Conservation (phyloP, 441 rosid genomes). For the Sinapis alba region DNA sequence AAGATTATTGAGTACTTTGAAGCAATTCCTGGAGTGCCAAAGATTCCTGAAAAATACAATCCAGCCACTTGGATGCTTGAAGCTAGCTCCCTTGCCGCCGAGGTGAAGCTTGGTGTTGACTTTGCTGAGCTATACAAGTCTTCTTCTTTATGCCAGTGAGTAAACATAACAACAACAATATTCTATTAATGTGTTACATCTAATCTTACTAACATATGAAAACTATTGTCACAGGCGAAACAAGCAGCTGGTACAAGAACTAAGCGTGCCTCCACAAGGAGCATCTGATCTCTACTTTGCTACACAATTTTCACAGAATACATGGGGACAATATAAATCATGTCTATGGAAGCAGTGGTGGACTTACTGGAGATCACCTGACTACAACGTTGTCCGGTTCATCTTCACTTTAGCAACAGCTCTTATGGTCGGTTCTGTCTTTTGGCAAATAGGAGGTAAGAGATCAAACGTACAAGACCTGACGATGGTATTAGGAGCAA, state of each 20-base stretch:
- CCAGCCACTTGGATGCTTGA: slow-evolving; percentile 88
- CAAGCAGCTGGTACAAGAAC: slow-evolving; percentile 37
- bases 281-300: slow-evolving; percentile 47
- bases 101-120: slow-evolving; percentile 60
- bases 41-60: slow-evolving; percentile 65
- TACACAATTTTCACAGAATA: slow-evolving; percentile 48
- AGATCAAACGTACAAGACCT: slow-evolving; percentile 60
- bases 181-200: background rate
- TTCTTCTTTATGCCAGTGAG: slow-evolving; percentile 63
- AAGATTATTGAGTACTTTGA: slow-evolving; percentile 73
- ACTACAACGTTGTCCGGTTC: slow-evolving; percentile 58
- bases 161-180: background rate
- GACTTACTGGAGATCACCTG: slow-evolving; percentile 83
- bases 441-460: slow-evolving; percentile 61
- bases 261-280: slow-evolving; percentile 44
- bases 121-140: slow-evolving; percentile 61
- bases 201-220: background rate
- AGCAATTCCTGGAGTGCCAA: slow-evolving; percentile 68
- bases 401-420: slow-evolving; percentile 43
- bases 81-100: slow-evolving; percentile 74
- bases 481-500: slow-evolving; percentile 69
- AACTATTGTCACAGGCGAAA: slow-evolving; percentile 24
- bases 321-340: slow-evolving; percentile 48
- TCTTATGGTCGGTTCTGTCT: slow-evolving; percentile 54
- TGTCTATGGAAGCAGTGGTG: slow-evolving; percentile 67